phyloP scores from a whole-genome alignment of 2,329 filamentous ascomycete genomes.

The Talaromyces amestolkiae region DNA sequence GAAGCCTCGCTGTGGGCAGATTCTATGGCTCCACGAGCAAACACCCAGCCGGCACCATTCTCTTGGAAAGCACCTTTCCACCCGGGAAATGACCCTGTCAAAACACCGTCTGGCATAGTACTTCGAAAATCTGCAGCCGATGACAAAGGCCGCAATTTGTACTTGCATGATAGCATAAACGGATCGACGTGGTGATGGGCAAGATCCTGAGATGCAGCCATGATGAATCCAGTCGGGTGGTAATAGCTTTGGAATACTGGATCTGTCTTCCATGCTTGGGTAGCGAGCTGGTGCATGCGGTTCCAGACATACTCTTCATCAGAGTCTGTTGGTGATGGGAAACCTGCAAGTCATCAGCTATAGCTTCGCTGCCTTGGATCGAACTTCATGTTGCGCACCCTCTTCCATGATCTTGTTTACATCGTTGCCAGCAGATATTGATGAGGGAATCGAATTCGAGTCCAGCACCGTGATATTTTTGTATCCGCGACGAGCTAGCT shows the following conservation, averaged over 20 bases:
- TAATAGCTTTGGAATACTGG: constrained; percentile 41
- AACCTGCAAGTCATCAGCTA: neutral
- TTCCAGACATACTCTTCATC: constrained; percentile 17
- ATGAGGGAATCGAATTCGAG: constrained; percentile 41
- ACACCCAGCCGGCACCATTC: constrained; percentile 53
- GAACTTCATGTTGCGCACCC: neutral
- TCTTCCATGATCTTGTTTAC: constrained; percentile 43
- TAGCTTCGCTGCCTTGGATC: neutral
- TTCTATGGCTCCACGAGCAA: constrained; percentile 48
- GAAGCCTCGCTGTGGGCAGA: constrained; percentile 46
- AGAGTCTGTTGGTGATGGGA: constrained; percentile 1
- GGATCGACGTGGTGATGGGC: neutral
- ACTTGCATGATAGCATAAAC: constrained; percentile 9
- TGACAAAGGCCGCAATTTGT: constrained; percentile 28
- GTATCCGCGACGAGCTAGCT: constrained; percentile 41
- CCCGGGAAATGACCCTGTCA: constrained; percentile 41
- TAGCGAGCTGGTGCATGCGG: constrained; percentile 22
- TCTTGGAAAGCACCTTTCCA: constrained; percentile 46
- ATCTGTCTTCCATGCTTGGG: constrained; percentile 41
- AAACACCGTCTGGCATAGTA: constrained; percentile 51
- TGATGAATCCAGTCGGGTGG: constrained; percentile 37
- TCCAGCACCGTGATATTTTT: constrained; percentile 46
- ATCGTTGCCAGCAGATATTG: constrained; percentile 45
- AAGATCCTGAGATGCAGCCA: neutral
- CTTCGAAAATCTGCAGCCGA: constrained; percentile 46